Conservation (phyloP, 2,329 filamentous ascomycete genomes). For the Hysterium pulicare region DNA sequence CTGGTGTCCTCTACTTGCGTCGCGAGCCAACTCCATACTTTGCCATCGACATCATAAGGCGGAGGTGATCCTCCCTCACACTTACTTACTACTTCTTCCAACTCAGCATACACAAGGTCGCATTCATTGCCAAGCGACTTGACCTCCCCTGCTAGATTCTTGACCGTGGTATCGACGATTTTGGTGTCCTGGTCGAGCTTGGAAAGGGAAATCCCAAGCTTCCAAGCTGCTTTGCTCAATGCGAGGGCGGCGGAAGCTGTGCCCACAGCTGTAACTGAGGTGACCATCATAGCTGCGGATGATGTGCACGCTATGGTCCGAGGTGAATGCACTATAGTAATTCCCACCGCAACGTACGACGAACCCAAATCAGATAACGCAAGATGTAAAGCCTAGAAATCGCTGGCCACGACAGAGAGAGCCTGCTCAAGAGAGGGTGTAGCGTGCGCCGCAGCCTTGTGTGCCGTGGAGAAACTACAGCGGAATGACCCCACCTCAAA, state of each 20-base stretch:
- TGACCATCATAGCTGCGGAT: constrained; percentile 7
- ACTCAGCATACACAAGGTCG: constrained; percentile 16
- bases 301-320: constrained; percentile 3
- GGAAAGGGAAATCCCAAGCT: constrained; percentile 14
- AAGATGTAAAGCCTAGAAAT: constrained; percentile 1
- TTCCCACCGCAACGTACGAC: background rate
- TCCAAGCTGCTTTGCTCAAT: constrained; percentile 17
- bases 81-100: constrained; percentile 11
- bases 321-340: constrained; percentile 3
- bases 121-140: constrained; percentile 18
- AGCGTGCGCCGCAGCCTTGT: background rate
- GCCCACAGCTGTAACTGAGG: constrained; percentile 3
- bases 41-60: constrained; percentile 8
- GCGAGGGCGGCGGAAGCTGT: constrained; percentile 12
- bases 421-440: background rate
- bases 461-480: background rate
- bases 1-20: constrained; percentile 12
- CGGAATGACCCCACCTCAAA: background rate
- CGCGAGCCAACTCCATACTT: constrained; percentile 14
- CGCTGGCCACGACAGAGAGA: constrained; percentile 1
- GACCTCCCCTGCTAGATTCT: constrained; percentile 12
- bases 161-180: constrained; percentile 9
- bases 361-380: constrained; percentile 3
- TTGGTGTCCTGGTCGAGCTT: constrained; percentile 11
- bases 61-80: constrained; percentile 3